Evolutionary conservation across 2,329 filamentous ascomycete genomes (phyloP), one percentile per base, ranked within the genome.

Genomic region (Tolypocladium ovalisporum): DNA sequence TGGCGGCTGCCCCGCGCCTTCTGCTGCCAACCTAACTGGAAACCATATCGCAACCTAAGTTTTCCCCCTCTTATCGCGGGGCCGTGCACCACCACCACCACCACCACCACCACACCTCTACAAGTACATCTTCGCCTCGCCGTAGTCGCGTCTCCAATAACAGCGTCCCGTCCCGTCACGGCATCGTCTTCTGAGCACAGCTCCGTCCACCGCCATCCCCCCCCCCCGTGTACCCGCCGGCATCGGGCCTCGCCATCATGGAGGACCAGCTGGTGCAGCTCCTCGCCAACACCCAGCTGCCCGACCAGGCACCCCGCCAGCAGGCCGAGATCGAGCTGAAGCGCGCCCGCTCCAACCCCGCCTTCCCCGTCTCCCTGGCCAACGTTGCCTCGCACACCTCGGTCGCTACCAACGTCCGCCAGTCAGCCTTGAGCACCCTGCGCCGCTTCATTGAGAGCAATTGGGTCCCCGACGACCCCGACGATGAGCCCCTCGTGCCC

Each of bases 181-280:
- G 36, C 35, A 19, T n/a, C 52, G 0, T n/a, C 17, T 19, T 37
- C 51, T 52, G 19, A 8, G n/a, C 52, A 37, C 27, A 76, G 63
- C 63, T n/a, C 27, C 42, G 12, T 10, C n/a, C 42, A 19, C 24
- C 24, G 2, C 42, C 42, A 17, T 7, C 42, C 42, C 13, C 24
- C 2, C 12, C 17, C 44, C 10, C 44, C n/a, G n/a, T n/a, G n/a
- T n/a, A n/a, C n/a, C n/a, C 44, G 19, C 44, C 24, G 27, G 44
- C 44, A 19, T 49, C 44, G 44, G 44, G 47, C 29, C 27, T 34
- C 47, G 47, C 47, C 32, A 68, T 61, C 66, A 96, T 96, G 91
- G 92, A 96, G 82, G 87, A 95, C 76, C 87, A 96, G 79, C 84
- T 99, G 73, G 86, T 94, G 66, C 86, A 87, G 73, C 82, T 97